These are phyloP conservation scores for Globomyces sp. DNA, from an alignment of 371 early-diverging fungal genomes.

Conservation along the genomic window DNA sequence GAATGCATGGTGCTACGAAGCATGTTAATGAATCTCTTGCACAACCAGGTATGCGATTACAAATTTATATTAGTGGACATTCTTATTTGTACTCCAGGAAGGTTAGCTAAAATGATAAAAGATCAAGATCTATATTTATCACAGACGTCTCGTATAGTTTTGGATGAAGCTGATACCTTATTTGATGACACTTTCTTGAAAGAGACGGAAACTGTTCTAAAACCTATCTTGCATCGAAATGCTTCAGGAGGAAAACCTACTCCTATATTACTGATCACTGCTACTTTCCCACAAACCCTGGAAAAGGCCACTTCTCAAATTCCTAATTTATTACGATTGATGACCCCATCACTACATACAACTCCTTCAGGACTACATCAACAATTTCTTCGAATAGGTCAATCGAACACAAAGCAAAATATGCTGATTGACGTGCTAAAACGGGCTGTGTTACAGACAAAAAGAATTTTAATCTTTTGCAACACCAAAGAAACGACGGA, in stretches of 20 bases:
- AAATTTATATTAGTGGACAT: conserved; percentile 60
- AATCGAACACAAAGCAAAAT: conserved; percentile 28
- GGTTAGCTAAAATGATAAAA: conserved; percentile 42
- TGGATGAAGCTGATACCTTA: conserved; percentile 94
- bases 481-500: conserved; percentile 73
- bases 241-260: conserved; percentile 25
- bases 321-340: conserved; percentile 58
- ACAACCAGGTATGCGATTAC: conserved; percentile 29
- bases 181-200: conserved; percentile 79
- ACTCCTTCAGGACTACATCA: conserved; percentile 73
- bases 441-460: conserved; percentile 41
- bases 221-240: conserved; percentile 23
- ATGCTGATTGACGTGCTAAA: conserved; percentile 70
- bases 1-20: conserved; percentile 22
- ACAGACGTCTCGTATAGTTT: conserved; percentile 63
- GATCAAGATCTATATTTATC: conserved; percentile 54
- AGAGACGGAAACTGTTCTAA: conserved; percentile 51
- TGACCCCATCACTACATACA: conserved; percentile 82
- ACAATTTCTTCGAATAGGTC: conserved; percentile 66
- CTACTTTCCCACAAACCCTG: conserved; percentile 84
- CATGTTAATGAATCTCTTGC: conserved; percentile 27
- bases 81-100: conserved; percentile 76
- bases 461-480: conserved; percentile 78
- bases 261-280: conserved; percentile 67
- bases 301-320: conserved; percentile 50